These are phyloP conservation scores for Dujonia santamariae DNA, from an alignment of 1,139 yeast genomes.

Conservation along the genomic window DNA sequence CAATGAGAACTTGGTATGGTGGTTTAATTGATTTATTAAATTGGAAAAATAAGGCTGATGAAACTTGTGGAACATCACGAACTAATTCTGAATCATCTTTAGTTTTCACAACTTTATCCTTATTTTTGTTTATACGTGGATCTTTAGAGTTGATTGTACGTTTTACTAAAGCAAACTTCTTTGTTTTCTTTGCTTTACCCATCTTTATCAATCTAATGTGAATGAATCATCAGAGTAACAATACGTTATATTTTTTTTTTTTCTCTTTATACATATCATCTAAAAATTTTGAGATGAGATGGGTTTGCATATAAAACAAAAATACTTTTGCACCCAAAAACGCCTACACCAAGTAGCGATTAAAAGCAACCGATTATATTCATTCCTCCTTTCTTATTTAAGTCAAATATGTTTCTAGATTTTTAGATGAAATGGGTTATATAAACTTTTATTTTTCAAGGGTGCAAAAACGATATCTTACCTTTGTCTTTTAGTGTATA, in stretches of 20 bases:
- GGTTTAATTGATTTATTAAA: conserved; percentile 92
- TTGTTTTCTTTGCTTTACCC: conserved; percentile 95
- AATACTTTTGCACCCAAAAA: too few species aligned
- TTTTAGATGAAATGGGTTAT: too few species aligned
- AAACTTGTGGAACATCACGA: conserved; percentile 86
- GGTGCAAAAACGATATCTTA: too few species aligned
- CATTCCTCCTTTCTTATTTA: too few species aligned
- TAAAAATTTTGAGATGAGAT: neutral
- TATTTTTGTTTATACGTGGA: conserved; percentile 47
- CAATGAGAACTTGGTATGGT: conserved; percentile 92
- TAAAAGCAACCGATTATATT: too few species aligned
- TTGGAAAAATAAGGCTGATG: conserved; percentile 93
- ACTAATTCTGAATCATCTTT: conserved; percentile 78
- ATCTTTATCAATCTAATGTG: conserved; percentile 30
- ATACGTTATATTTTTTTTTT: neutral
- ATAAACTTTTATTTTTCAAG: too few species aligned
- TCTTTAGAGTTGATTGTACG: conserved; percentile 76
- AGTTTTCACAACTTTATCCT: conserved; percentile 20
- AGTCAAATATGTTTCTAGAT: too few species aligned
- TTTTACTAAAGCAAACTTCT: conserved; percentile 93
- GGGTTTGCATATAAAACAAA: neutral
- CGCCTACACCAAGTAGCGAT: too few species aligned
- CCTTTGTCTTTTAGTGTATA: too few species aligned
- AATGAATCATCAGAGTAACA: neutral
- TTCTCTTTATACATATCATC: neutral